Base-by-base conservation (phyloP, 2,329 filamentous ascomycete genomes). In the Pseudogymnoascus sp. region DNA sequence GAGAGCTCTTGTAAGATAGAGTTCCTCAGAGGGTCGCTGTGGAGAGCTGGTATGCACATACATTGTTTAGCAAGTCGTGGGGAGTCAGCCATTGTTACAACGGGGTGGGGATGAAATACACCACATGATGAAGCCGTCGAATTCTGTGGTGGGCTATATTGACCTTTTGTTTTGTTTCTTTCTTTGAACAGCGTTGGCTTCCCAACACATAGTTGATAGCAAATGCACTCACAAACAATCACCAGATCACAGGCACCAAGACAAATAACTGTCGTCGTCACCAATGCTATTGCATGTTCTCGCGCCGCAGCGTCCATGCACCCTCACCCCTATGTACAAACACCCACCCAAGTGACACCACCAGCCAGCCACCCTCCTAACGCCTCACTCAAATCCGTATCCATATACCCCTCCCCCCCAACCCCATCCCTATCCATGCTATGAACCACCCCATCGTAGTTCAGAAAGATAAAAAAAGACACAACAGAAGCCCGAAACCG, bases 361-460 rank as follows among this genome's bases (percentile, higher is more conserved):
- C 47, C 47, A 57, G 23, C 47, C 47, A 28, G 47, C 47, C 47
- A n/a, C 47, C 26, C 10, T 57, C 31, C 47, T 33, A 57, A 57
- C 47, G 47, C 47, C 47, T 57, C 47, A 57, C 47, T 57, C 47
- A 57, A 33, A 57, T 57, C 47, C 47, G 47, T 57, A 57, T 57
- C 26, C 26, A 57, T 57, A 57, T 57, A 53, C 47, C 47, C 6
- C 2, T 6, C 15, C 15, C 23, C n/a, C 26, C 26, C 26, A 1
- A n/a, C 8, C 26, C 26, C 26, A 6, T 31, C 47, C 50, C n/a
- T 57, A 57, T 57, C 50, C 50, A 57, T 57, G 50, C 26, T 57
- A 57, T 57, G 50, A 33, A 57, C 50, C 8, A 53, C 8, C n/a
- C 44, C 47, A 53, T 57, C 50, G 50, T 57, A 57, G 50, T 33